A percentile compares a stretch with the other conserved stretches of the same genome.
phyloP scores from a whole-genome alignment of 345 rosid species.

The Heritiera littoralis region DNA sequence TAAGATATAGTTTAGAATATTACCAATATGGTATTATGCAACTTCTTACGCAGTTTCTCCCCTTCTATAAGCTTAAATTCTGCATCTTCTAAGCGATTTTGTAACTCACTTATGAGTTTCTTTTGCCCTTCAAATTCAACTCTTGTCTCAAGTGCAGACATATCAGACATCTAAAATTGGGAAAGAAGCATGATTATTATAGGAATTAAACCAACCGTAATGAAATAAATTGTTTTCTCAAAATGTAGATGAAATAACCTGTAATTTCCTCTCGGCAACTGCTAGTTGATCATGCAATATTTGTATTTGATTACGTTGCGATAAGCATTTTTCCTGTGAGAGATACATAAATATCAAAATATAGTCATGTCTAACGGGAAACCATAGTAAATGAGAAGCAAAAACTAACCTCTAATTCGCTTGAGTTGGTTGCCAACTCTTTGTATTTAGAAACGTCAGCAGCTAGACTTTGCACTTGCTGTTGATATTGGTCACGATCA shows the following conservation, averaged over 20 bases:
- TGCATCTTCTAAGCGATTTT: slow-evolving; percentile 69
- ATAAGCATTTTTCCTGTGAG: slow-evolving; percentile 64
- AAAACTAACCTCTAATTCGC: slow-evolving; percentile 70
- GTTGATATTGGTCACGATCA: slow-evolving; percentile 65
- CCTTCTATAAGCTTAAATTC: slow-evolving; percentile 90
- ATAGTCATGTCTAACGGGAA: neutral
- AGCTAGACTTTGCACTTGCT: slow-evolving; percentile 51
- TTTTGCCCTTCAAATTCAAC: slow-evolving; percentile 74
- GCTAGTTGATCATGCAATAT: slow-evolving; percentile 66
- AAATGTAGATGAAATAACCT: slow-evolving; percentile 40
- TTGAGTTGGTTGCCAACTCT: slow-evolving; percentile 65
- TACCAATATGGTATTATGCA: slow-evolving; percentile 97
- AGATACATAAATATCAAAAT: slow-evolving; percentile 16
- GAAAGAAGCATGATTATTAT: slow-evolving; percentile 15
- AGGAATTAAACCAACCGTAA: slow-evolving; percentile 10
- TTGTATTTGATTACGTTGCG: slow-evolving; percentile 65
- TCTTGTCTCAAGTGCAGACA: slow-evolving; percentile 71
- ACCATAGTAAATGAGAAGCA: neutral
- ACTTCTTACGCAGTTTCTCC: slow-evolving; percentile 85
- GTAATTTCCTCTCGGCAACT: slow-evolving; percentile 63
- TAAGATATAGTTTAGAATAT: neutral
- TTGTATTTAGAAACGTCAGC: slow-evolving; percentile 60
- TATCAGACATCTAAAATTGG: slow-evolving; percentile 62
- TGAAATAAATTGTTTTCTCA: slow-evolving; percentile 9
- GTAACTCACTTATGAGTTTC: slow-evolving; percentile 65